Conservation (phyloP, 2,329 filamentous ascomycete species). For the Fusarium nurragi region DNA sequence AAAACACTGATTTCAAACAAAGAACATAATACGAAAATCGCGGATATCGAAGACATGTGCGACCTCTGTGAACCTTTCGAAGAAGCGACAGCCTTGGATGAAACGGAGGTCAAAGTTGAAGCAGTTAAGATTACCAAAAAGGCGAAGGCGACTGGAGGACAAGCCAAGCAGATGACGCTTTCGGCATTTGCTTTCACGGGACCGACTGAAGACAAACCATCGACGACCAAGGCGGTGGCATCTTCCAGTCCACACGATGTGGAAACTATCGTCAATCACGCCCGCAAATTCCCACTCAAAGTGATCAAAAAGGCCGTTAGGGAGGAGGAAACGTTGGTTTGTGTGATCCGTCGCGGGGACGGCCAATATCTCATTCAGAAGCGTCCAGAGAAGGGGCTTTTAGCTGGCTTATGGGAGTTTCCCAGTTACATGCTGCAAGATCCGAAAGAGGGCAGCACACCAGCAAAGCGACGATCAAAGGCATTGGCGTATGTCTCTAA, state of each 20-base stretch:
- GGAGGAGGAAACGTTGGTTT: conserved; percentile 63
- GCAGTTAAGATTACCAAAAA: conserved; percentile 24
- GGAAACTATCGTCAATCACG: conserved; percentile 55
- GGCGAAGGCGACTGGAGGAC: conserved; percentile 10
- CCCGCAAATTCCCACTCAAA: conserved; percentile 62
- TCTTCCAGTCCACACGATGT: conserved; percentile 38
- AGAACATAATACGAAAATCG: conserved; percentile 27
- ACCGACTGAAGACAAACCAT: conserved; percentile 13
- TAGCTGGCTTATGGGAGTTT: conserved; percentile 67
- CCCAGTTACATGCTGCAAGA: conserved; percentile 55
- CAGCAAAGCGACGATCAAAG: conserved; percentile 48
- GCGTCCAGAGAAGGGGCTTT: conserved; percentile 62
- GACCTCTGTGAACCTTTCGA: conserved; percentile 59
- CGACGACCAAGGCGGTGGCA: conserved; percentile 15
- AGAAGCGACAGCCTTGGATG: conserved; percentile 45
- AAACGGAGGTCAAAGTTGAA: conserved; percentile 7
- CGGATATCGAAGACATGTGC: conserved; percentile 63
- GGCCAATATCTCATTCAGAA: conserved; percentile 59
- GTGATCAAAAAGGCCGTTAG: conserved; percentile 62
- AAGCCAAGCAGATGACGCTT: conserved; percentile 43
- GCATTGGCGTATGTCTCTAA: conserved; percentile 50
- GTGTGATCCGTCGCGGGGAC: conserved; percentile 58
- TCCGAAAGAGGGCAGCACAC: conserved; percentile 31
- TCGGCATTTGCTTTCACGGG: conserved; percentile 51
- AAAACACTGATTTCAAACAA: conserved; percentile 41